phyloP scores from a whole-genome alignment of 2,329 filamentous ascomycete species.

The Fusarium solani-melongenae region DNA sequence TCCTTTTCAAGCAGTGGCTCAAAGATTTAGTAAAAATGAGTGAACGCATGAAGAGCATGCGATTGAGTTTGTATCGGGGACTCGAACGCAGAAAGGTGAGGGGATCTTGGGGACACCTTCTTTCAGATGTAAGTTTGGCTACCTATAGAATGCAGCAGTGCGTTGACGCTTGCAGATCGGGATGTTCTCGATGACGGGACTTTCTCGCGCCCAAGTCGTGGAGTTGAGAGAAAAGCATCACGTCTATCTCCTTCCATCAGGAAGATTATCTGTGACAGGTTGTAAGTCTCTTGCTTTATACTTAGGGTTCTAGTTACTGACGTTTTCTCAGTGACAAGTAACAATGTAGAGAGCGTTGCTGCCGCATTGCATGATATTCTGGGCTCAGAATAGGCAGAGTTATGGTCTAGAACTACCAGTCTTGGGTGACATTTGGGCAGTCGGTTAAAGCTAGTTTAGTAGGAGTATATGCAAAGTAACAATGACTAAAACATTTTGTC shows the following conservation, averaged over 20 bases:
- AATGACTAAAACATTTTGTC: neutral
- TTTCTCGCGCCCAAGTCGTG: neutral
- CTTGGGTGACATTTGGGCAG: neutral
- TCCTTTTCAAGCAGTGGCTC: neutral
- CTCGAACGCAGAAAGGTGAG: neutral
- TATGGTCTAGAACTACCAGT: neutral
- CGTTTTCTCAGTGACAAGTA: neutral
- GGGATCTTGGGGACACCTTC: neutral
- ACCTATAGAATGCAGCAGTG: neutral
- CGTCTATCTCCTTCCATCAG: neutral
- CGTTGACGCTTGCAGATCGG: neutral
- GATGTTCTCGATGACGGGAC: neutral
- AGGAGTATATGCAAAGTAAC: neutral
- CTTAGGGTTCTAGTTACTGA: neutral
- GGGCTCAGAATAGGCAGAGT: neutral
- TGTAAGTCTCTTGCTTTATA: neutral
- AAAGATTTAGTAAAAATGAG: slow-evolving; percentile 5
- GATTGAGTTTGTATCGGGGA: neutral
- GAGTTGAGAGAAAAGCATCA: neutral
- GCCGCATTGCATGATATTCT: neutral
- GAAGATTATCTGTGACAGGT: neutral
- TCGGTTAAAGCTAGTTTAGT: neutral
- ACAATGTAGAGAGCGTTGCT: neutral
- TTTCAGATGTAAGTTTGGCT: neutral
- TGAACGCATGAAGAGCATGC: slow-evolving; percentile 9